A percentile compares a stretch with the other conserved stretches of the same genome.
Evolutionary conservation across 768 basidiomycete species (phyloP).

Genomic region (Suillus tomentosus): DNA sequence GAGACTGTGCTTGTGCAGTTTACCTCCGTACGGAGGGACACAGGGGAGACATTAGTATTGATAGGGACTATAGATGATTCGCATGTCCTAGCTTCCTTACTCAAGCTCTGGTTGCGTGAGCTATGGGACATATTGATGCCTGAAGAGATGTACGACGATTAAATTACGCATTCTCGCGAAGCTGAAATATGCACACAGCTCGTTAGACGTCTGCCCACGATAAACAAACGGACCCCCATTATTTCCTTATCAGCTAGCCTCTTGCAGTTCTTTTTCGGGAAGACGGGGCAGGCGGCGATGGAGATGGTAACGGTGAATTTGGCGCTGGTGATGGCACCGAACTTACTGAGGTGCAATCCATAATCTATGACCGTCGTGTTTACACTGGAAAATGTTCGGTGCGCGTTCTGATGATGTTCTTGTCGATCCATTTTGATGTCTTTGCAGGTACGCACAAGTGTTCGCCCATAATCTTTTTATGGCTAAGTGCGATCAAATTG

Average conservation of each 20-base stretch:
- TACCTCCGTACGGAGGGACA: no score
- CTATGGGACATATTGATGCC: conserved; percentile 49
- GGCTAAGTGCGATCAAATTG: no score
- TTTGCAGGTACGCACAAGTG: no score
- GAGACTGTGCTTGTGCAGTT: no score
- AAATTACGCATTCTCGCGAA: conserved; percentile 43
- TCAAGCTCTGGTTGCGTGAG: conserved; percentile 94
- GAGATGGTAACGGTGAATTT: conserved; percentile 65
- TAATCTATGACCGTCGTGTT: conserved; percentile 48
- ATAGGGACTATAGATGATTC: conserved; percentile 61
- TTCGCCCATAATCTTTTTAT: no score
- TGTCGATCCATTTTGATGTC: no score
- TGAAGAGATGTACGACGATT: no score
- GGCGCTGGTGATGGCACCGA: conserved; percentile 50
- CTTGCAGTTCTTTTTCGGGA: conserved; percentile 68
- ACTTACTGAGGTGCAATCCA: conserved; percentile 82
- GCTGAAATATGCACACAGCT: conserved; percentile 76
- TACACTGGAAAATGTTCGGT: no score
- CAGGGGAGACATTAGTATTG: conserved; percentile 44
- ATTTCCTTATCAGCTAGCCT: conserved; percentile 58
- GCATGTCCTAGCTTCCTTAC: conserved; percentile 65
- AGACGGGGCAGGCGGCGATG: no score
- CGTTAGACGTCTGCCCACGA: conserved; percentile 71
- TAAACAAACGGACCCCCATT: conserved; percentile 58
- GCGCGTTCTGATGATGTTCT: no score